phyloP scores from a whole-genome alignment of 2,329 filamentous ascomycete genomes.

The Apiospora marii region DNA sequence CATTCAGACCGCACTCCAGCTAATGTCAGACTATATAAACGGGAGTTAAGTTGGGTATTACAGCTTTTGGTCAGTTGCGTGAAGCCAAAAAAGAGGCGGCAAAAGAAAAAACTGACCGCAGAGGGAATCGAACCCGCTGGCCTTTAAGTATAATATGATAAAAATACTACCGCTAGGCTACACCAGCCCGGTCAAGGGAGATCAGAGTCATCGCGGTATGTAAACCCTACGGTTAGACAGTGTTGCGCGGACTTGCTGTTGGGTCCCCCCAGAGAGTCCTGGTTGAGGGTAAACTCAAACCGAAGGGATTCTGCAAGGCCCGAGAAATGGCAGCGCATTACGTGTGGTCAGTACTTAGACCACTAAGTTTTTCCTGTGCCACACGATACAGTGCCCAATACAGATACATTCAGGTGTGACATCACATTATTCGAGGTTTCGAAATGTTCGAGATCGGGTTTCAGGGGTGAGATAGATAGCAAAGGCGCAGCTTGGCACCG shows the following conservation, averaged over 20 bases:
- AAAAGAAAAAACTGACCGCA: background rate
- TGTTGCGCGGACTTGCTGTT: background rate
- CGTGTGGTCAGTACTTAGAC: no score
- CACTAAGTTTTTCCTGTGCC: background rate
- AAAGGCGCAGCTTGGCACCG: no score
- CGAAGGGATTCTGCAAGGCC: background rate
- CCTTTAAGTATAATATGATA: background rate
- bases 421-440: no score
- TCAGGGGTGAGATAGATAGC: background rate
- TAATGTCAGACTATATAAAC: background rate
- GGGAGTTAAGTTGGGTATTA: background rate
- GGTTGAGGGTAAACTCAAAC: background rate
- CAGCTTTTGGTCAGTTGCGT: background rate
- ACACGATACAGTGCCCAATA: background rate
- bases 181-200: background rate
- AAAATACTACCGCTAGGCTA: constrained; percentile 2
- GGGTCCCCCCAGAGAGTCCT: background rate
- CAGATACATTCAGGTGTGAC: background rate
- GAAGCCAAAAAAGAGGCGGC: no score
- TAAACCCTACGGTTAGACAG: background rate
- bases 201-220: background rate
- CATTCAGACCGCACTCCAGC: background rate
- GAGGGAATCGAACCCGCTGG: constrained; percentile 8
- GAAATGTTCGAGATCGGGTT: no score
- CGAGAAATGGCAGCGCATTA: no score